phyloP scores from a whole-genome alignment of 306 rosid species.

The Lagenaria siceraria region DNA sequence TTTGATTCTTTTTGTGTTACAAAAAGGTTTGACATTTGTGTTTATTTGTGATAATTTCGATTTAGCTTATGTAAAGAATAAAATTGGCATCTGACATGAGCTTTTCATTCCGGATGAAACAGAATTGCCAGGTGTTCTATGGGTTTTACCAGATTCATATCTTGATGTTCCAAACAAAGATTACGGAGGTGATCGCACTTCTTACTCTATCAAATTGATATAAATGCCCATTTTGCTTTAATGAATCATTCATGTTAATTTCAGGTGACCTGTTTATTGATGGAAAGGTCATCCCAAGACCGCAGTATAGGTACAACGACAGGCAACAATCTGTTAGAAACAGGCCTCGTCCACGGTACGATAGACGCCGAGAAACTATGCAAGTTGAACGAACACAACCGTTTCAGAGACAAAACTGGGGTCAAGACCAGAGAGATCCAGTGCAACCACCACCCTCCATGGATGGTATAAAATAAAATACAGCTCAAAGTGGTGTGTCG shows the following conservation, averaged over 20 bases:
- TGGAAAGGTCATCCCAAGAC: slow-evolving; percentile 82
- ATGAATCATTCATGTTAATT: neutral
- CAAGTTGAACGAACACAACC: slow-evolving; percentile 49
- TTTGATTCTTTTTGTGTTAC: neutral
- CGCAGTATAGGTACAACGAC: slow-evolving; percentile 61
- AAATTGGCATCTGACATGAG: neutral
- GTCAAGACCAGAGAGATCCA: slow-evolving; percentile 28
- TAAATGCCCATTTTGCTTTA: neutral
- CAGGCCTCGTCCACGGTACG: slow-evolving; percentile 74
- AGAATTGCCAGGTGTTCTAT: slow-evolving; percentile 69
- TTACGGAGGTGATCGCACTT: slow-evolving; percentile 58
- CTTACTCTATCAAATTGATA: neutral
- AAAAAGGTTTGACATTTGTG: neutral
- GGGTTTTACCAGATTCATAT: slow-evolving; percentile 96
- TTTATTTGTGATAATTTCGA: neutral
- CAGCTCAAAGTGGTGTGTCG: slow-evolving; percentile 16
- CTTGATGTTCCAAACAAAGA: slow-evolving; percentile 85
- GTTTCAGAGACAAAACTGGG: slow-evolving; percentile 31
- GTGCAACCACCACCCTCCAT: slow-evolving; percentile 22
- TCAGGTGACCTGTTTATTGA: slow-evolving; percentile 77
- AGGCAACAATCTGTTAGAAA: slow-evolving; percentile 33
- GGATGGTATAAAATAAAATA: slow-evolving; percentile 21
- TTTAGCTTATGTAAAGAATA: neutral
- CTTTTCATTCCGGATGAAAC: slow-evolving; percentile 9
- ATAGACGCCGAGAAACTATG: slow-evolving; percentile 58